These are phyloP conservation scores for Trapa incisa DNA, from an alignment of 345 rosid genomes.

Conservation along the genomic window DNA sequence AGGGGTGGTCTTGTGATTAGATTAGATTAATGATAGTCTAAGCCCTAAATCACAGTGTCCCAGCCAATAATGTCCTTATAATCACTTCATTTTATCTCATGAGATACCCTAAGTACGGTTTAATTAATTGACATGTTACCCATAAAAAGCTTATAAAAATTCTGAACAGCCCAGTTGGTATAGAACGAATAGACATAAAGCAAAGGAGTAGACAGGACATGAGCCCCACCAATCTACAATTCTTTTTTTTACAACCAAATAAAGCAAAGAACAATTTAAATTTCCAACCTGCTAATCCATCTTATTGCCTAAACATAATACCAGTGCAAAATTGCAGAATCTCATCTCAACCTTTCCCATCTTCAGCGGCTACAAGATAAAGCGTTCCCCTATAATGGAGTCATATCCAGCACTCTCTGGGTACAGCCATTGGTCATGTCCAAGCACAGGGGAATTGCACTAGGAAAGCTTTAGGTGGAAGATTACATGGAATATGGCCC, in stretches of 20 bases:
- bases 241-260: no score
- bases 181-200: no score
- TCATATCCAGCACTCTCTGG: not conserved
- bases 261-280: no score
- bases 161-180: no score
- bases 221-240: no score
- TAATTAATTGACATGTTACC: no score
- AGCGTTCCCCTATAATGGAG: not conserved
- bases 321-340: no score
- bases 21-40: not conserved
- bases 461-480: not conserved
- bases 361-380: not conserved
- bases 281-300: no score
- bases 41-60: constrained; percentile 2
- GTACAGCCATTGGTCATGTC: not conserved
- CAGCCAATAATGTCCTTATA: constrained; percentile 1
- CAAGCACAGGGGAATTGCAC: not conserved
- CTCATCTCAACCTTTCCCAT: not conserved
- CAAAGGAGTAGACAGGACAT: no score
- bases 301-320: no score
- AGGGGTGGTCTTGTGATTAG: no score
- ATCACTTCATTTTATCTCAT: not conserved
- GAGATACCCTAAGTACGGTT: not conserved
- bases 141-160: no score
- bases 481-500: not conserved